Evolutionary conservation across 2,329 filamentous ascomycete genomes (phyloP).

Genomic region (Arthrinium puccinioides): DNA sequence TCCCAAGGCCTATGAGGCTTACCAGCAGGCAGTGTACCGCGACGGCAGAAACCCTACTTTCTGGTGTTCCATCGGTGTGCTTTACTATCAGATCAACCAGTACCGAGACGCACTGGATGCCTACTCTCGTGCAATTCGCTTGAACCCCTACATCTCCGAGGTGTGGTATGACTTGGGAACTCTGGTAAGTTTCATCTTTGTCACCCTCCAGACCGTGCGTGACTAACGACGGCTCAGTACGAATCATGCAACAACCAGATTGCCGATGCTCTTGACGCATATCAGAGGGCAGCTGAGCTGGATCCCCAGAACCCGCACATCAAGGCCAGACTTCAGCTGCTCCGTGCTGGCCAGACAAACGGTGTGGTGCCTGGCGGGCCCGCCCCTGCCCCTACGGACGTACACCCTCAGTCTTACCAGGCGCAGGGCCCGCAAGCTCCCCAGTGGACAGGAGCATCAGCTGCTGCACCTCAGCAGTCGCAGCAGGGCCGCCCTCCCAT

Average conservation of each 20-base stretch:
- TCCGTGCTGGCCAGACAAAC: slow-evolving; percentile 72
- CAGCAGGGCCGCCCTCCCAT: slow-evolving; percentile 52
- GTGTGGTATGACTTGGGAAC: slow-evolving; percentile 99
- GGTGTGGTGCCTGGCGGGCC: slow-evolving; percentile 60
- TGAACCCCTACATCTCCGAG: slow-evolving; percentile 97
- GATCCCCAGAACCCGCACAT: slow-evolving; percentile 93
- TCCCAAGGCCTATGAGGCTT: slow-evolving; percentile 95
- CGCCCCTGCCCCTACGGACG: slow-evolving; percentile 88
- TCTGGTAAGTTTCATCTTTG: slow-evolving; percentile 55
- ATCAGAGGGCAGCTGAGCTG: slow-evolving; percentile 87
- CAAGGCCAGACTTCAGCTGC: slow-evolving; percentile 84
- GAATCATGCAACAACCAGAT: slow-evolving; percentile 99
- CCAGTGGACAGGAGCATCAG: slow-evolving; percentile 74
- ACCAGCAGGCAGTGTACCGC: slow-evolving; percentile 96
- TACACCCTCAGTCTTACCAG: slow-evolving; percentile 89
- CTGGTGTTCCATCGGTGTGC: slow-evolving; percentile 98
- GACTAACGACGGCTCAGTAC: slow-evolving; percentile 53
- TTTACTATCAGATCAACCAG: slow-evolving; percentile 99
- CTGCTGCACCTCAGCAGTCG: slow-evolving; percentile 46
- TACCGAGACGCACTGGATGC: slow-evolving; percentile 96
- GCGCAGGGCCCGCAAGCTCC: slow-evolving; percentile 79
- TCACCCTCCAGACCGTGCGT: slow-evolving; percentile 1
- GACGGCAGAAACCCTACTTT: slow-evolving; percentile 97
- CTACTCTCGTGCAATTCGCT: slow-evolving; percentile 89
- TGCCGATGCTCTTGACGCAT: slow-evolving; percentile 89